A percentile compares a stretch with the other conserved stretches of the same genome.
These are phyloP conservation scores for Diplodia corticola DNA, from an alignment of 2,329 filamentous ascomycete species.

Conservation along the genomic window DNA sequence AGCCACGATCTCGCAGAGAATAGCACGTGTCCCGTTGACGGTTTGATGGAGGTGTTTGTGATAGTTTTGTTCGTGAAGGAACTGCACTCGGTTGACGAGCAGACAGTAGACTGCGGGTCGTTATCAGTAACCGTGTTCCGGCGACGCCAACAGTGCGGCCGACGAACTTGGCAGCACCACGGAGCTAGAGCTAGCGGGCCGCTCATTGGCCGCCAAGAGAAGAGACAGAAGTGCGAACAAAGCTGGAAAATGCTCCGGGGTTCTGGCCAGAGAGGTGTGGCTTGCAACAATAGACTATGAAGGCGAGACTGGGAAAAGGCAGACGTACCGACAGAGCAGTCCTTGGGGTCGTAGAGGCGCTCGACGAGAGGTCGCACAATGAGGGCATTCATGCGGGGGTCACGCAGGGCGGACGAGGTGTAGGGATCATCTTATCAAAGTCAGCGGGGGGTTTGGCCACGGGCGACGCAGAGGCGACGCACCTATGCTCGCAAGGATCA, in stretches of 20 bases:
- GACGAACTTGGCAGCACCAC: too few species aligned
- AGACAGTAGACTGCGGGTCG: slow-evolving; percentile 69
- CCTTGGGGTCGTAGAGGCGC: slow-evolving; percentile 74
- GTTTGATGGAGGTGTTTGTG: slow-evolving; percentile 72
- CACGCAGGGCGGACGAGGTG: slow-evolving; percentile 73
- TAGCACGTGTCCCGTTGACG: slow-evolving; percentile 74
- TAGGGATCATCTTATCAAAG: slow-evolving; percentile 58
- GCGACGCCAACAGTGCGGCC: too few species aligned
- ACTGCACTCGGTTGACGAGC: slow-evolving; percentile 78
- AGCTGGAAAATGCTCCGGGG: too few species aligned
- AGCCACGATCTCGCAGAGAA: slow-evolving; percentile 77
- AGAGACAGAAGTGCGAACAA: too few species aligned
- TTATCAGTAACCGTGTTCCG: too few species aligned
- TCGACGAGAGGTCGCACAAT: slow-evolving; percentile 82
- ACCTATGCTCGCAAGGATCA: slow-evolving; percentile 51
- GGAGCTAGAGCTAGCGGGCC: too few species aligned
- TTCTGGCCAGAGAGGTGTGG: too few species aligned
- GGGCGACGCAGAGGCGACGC: slow-evolving; percentile 20
- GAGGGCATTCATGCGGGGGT: slow-evolving; percentile 77
- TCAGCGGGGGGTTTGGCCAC: not conserved
- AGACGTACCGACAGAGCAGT: slow-evolving; percentile 70
- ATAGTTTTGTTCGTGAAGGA: slow-evolving; percentile 74
- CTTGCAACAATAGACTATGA: too few species aligned
- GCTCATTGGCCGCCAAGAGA: too few species aligned
- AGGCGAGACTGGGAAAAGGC: not conserved